These are phyloP conservation scores for Allantophomopsis lycopodina DNA, from an alignment of 2,329 filamentous ascomycete genomes.

Conservation along the genomic window DNA sequence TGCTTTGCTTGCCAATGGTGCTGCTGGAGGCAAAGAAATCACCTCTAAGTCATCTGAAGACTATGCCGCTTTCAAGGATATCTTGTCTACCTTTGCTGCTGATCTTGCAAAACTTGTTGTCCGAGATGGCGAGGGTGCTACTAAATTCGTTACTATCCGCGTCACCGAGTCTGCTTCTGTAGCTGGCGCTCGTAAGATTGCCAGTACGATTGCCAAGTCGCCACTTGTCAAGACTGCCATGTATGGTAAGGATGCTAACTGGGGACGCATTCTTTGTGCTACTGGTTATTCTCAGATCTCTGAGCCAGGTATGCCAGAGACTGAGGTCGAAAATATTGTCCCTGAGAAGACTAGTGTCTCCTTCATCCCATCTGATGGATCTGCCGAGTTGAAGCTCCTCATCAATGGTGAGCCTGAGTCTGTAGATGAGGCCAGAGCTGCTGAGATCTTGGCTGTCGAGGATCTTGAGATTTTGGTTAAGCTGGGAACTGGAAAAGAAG, in stretches of 20 bases:
- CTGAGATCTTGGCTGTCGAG: constrained; percentile 64
- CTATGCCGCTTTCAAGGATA: constrained; percentile 54
- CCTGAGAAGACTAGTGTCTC: constrained; percentile 64
- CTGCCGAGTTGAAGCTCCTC: constrained; percentile 59
- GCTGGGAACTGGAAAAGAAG: constrained; percentile 53
- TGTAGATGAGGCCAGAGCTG: constrained; percentile 64
- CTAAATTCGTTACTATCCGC: constrained; percentile 91
- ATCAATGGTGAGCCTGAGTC: constrained; percentile 69
- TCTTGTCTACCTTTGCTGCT: constrained; percentile 65
- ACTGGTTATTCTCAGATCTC: constrained; percentile 66
- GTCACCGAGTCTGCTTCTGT: constrained; percentile 62
- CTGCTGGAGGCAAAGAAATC: constrained; percentile 60
- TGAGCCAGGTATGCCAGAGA: constrained; percentile 39
- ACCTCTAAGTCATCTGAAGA: constrained; percentile 39
- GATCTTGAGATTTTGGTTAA: constrained; percentile 68
- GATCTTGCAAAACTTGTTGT: constrained; percentile 88
- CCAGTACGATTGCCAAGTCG: constrained; percentile 77
- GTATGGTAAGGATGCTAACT: constrained; percentile 96
- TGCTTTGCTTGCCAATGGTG: constrained; percentile 88
- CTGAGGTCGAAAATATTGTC: constrained; percentile 48
- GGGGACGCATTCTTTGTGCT: constrained; percentile 92
- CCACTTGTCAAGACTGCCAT: constrained; percentile 94
- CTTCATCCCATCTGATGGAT: constrained; percentile 68
- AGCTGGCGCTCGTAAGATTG: constrained; percentile 62
- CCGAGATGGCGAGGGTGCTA: constrained; percentile 91